Conservation (phyloP, 768 basidiomycete species). For the Tylopilus plumbeoviolaceoides region DNA sequence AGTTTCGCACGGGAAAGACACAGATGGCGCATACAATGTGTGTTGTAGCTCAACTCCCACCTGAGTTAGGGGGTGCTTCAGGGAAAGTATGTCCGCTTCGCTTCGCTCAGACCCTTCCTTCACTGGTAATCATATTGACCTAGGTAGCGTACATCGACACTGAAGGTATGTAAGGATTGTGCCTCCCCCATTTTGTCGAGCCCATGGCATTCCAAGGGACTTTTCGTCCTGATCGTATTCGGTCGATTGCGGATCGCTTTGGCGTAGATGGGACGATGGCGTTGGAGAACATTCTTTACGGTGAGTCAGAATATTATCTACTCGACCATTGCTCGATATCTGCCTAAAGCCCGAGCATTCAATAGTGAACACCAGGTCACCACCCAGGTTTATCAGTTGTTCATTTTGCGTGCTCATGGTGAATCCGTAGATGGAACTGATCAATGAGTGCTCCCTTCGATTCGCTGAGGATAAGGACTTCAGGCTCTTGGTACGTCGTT, state of each 20-base stretch:
- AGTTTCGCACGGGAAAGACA: constrained; percentile 94
- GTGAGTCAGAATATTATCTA: constrained; percentile 32
- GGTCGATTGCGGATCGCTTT: constrained; percentile 87
- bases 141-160: constrained; percentile 93
- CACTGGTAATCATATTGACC: background rate
- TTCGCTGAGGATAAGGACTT: constrained; percentile 90
- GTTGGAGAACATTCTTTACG: constrained; percentile 89
- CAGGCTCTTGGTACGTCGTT: constrained; percentile 51
- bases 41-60: constrained; percentile 83
- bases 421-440: constrained; percentile 72
- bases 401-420: constrained; percentile 4
- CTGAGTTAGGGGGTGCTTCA: constrained; percentile 84
- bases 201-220: constrained; percentile 53
- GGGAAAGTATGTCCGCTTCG: constrained; percentile 57
- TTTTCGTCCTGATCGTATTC: constrained; percentile 91
- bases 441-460: constrained; percentile 82
- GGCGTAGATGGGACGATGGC: constrained; percentile 88
- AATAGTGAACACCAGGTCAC: constrained; percentile 88
- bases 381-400: background rate
- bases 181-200: constrained; percentile 10
- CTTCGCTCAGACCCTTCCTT: constrained; percentile 1
- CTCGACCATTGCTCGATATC: constrained; percentile 6
- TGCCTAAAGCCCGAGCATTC: constrained; percentile 67
- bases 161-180: constrained; percentile 47
- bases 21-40: constrained; percentile 96